Evolutionary conservation across 116 monocot species (phyloP), one percentile per base, ranked within the genome.

Genomic region (Dioscorea cayenensis): DNA sequence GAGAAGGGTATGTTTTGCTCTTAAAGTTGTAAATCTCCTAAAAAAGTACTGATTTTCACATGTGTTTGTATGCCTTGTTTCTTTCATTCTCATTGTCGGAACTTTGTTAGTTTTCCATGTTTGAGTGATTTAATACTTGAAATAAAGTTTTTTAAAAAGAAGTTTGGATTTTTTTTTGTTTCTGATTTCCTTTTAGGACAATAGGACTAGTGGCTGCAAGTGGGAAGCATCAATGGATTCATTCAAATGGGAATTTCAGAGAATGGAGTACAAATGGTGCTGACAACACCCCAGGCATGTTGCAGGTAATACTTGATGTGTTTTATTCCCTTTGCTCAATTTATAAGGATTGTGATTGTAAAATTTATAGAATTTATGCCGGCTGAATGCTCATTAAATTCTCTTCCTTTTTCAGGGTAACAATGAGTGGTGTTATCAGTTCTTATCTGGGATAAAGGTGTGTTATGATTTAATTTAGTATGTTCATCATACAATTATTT

Each of bases 371-470:
- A 43, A 17, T 51, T n/a, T 60, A 7, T 36, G 28, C 50, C 21
- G 5, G 51, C n/a, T 13, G 55, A 35, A 51, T 65, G 52, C 27
- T 11, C 25, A 36, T 68, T 35, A 73, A 18, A 55, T 5, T 55
- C 18, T 55, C 49, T 37, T 69, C 43, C n/a, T 74, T 82, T 82
- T 77, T 71, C 80, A 89, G 92, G 82, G 68, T 20, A 60, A 69
- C 76, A 63, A 32, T 71, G 77, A 76, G 68, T 87, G 77, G 83
- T 65, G 67, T 62, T 68, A 75, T 74, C 86, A 91, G 36, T 89
- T 84, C 75, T 75, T 73, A 61, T 72, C 83, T 60, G 89, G 87
- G 83, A 80, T 95, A 50, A 89, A 91, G 91, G 95, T 95, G 72
- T 76, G 69, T 68, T 13, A 29, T 36, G 20, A 16, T 11, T 23